phyloP scores from a whole-genome alignment of 345 rosid species.

The Aquilaria yunnanensis region DNA sequence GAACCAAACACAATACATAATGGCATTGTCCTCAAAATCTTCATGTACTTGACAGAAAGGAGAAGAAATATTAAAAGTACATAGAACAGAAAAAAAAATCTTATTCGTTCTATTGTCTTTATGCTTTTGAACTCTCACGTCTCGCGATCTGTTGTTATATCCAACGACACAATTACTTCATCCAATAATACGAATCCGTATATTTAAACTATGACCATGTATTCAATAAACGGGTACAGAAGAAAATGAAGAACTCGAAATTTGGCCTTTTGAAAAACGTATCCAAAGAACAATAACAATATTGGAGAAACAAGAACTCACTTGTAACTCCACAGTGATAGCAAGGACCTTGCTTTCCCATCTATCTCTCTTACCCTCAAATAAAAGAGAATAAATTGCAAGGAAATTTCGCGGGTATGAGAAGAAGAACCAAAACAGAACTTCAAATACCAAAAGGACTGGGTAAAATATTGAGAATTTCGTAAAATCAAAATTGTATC shows the following conservation, averaged over 20 bases:
- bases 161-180: slow-evolving; percentile 6
- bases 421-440: slow-evolving; percentile 5
- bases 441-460: slow-evolving; percentile 12
- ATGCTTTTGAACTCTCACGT: slow-evolving; percentile 12
- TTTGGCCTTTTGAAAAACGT: background rate
- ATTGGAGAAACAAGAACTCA: slow-evolving; percentile 77
- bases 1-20: too few relatives aligned
- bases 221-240: slow-evolving; percentile 1
- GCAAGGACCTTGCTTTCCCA: slow-evolving; percentile 99
- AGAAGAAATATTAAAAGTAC: slow-evolving; percentile 17
- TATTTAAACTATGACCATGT: background rate
- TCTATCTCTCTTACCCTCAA: slow-evolving; percentile 24
- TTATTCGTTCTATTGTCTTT: slow-evolving; percentile 1
- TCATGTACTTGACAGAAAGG: too few relatives aligned
- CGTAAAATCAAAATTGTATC: slow-evolving; percentile 11
- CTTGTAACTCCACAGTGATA: slow-evolving; percentile 97
- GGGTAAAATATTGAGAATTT: slow-evolving; percentile 7
- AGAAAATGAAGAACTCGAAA: slow-evolving; percentile 8
- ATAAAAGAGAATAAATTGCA: slow-evolving; percentile 13
- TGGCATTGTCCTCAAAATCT: too few relatives aligned
- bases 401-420: slow-evolving; percentile 15
- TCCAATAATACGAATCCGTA: slow-evolving; percentile 6
- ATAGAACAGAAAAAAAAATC: slow-evolving; percentile 17
- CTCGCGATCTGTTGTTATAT: slow-evolving; percentile 8
- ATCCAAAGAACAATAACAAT: background rate